phyloP scores from a whole-genome alignment of 768 basidiomycete species.

The Fistulinella prunicolor region DNA sequence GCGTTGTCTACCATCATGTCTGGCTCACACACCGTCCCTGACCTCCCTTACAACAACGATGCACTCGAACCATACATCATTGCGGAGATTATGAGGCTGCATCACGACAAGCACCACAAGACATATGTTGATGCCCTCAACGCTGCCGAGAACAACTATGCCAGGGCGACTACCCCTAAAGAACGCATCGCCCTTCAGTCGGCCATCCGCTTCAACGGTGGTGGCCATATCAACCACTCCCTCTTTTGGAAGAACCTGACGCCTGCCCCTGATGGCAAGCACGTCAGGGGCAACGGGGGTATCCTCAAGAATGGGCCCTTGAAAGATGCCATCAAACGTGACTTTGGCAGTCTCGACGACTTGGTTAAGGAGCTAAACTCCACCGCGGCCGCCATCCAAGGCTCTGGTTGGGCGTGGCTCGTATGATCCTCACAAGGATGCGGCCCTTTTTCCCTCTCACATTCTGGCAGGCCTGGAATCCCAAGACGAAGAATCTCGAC shows the following conservation, averaged over 20 bases:
- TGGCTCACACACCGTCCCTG: conserved; percentile 55
- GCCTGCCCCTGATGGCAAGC: conserved; percentile 45
- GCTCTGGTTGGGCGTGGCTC: conserved; percentile 97
- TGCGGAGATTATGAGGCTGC: conserved; percentile 88
- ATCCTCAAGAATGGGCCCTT: conserved; percentile 61
- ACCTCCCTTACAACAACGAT: conserved; percentile 79
- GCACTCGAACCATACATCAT: conserved; percentile 93
- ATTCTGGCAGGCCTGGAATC: conserved; percentile 63
- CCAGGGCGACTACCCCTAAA: conserved; percentile 65
- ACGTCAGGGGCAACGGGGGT: conserved; percentile 63
- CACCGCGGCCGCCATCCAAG: conserved; percentile 82
- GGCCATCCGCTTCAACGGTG: conserved; percentile 25
- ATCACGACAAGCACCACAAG: conserved; percentile 96
- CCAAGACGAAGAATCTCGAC: conserved; percentile 69
- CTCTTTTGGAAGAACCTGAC: conserved; percentile 97
- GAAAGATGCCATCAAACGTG: conserved; percentile 58
- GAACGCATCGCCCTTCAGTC: conserved; percentile 29
- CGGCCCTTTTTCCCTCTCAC: background rate
- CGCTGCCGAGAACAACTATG: conserved; percentile 71
- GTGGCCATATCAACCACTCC: conserved; percentile 86
- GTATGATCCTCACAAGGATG: conserved; percentile 43
- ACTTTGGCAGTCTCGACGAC: conserved; percentile 70
- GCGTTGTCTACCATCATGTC: conserved; percentile 37
- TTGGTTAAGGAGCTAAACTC: conserved; percentile 85
- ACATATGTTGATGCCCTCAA: conserved; percentile 80